Base-by-base conservation (phyloP, 768 basidiomycete genomes). In the Obba rivulosa region DNA sequence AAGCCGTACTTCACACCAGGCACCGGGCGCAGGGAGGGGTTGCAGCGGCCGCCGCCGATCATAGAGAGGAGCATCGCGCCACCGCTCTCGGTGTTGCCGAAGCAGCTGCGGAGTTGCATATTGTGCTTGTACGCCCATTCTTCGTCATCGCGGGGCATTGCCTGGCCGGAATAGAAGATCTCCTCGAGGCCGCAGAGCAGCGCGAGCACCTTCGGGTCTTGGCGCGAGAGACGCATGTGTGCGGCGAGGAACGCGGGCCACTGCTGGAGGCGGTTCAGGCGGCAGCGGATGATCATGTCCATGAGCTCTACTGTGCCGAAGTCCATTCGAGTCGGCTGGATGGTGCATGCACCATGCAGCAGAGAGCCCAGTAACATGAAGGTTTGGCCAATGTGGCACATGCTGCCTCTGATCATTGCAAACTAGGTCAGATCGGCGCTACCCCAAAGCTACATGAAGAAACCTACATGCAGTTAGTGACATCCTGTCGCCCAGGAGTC, bases 21-120 rank as follows among this genome's bases (percentile, higher is more conserved):
- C 47, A 62, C 49, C 8, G 57, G 56, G 11, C 54, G 59, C 25
- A 62, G 41, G 4, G 53, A 24, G 5, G 56, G 53, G 23, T 40
- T 49, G 9, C 57, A 36, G 35, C 44, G 35, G 11, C 57, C 57
- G 4, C 52, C 55, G 25, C 73, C 77, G 38, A 80, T 80, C 40
- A 67, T 52, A 21, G 83, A 81, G 28, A 79, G 64, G 38, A 88
- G 69, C 72, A 83, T 82, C 4, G 74, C 80, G 74, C 81, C 46
- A n/a, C 83, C 83, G 51, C 83, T 76, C 69, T 88, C 86, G 3
- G 86, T 88, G 62, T 78, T 85, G 14, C 85, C 86, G 57, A 86
- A 87, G 11, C 83, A 66, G 61, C 85, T 87, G 79, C 86, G 49
- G 22, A 59, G 34, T 50, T 41, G 40, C 55, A 88, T 72, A 22